Evolutionary conservation across 2,329 filamentous ascomycete genomes (phyloP), one percentile per base, ranked within the genome.

Genomic region (Pseudopyrenochaeta lycopersici): DNA sequence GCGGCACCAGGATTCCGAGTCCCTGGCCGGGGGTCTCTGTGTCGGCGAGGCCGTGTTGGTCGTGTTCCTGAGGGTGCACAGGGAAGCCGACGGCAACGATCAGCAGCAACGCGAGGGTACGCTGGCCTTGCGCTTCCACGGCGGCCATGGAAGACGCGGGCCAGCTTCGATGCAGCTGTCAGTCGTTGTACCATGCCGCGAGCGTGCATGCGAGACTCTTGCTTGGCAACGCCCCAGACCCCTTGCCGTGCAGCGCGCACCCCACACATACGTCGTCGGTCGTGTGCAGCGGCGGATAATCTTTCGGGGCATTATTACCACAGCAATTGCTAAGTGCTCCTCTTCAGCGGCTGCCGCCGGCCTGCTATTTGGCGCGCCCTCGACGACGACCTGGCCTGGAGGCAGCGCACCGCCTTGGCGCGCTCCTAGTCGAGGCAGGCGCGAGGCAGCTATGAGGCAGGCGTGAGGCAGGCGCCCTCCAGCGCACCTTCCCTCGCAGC

Each of bases 11-110:
- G 35, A 36, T 62, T 59, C 70, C 67, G 64, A 58, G 50, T 60
- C 54, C 58, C 60, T 64, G 70, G 67, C 58, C 49, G 58, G 64
- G 67, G 52, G 49, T 27, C 23, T 27, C 23, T 27, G 39, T 48
- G 54, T 70, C 66, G 64, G 67, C 56, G 62, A 63, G 46, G 54
- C 68, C 66, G 64, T 39, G 63, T 70, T 62, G 46, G 54, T 67
- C 66, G 64, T 39, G 63, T 70, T 62, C 64, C 67, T 71, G 64
- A 65, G 58, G 49, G 50, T 44, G 49, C 54, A 55, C 56, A 61
- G 60, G 59, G 51, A 56, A 41, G 62, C 49, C n/a, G n/a, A n/a
- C n/a, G n/a, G n/a, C n/a, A 54, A 40, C 52, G 63, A 69, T 69
- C 61, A 63, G 58, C 60, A 49, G n/a, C 29, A 21, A 46, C 45